These are phyloP conservation scores for Cercospora berteroae DNA, from an alignment of 2,329 filamentous ascomycete species.

Conservation along the genomic window DNA sequence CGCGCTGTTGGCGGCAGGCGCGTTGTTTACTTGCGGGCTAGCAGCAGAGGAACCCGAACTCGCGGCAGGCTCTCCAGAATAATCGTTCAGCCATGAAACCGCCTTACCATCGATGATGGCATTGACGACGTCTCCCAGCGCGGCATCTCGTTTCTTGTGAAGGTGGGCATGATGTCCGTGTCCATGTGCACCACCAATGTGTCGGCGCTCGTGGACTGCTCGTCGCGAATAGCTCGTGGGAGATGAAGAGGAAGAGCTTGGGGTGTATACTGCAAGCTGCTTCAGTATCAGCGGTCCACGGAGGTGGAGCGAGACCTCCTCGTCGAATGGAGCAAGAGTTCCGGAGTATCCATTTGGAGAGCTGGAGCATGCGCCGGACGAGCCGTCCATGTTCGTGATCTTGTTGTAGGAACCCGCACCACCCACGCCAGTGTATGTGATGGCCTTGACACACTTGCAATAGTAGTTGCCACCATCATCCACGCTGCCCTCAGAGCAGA, in stretches of 20 bases:
- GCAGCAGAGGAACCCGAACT: constrained; percentile 43
- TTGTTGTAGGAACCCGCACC: constrained; percentile 61
- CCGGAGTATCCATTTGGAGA: constrained; percentile 57
- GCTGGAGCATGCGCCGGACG: constrained; percentile 56
- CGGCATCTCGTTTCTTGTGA: constrained; percentile 44
- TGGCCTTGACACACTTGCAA: constrained; percentile 62
- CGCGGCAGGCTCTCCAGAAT: constrained; percentile 39
- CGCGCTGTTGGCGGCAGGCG: constrained; percentile 19
- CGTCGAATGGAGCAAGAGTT: constrained; percentile 64
- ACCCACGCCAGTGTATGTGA: constrained; percentile 57
- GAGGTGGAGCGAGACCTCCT: constrained; percentile 70
- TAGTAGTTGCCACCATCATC: constrained; percentile 58
- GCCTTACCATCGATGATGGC: constrained; percentile 60
- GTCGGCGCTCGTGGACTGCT: constrained; percentile 33
- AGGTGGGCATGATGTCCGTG: constrained; percentile 53
- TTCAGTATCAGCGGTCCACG: constrained; percentile 67
- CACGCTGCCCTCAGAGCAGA: constrained; percentile 33
- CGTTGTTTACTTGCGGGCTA: constrained; percentile 34
- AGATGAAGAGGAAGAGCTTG: constrained; percentile 32
- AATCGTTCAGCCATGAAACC: constrained; percentile 60
- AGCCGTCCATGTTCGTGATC: constrained; percentile 59
- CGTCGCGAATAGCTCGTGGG: constrained; percentile 3
- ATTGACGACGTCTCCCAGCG: constrained; percentile 51
- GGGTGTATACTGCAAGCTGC: constrained; percentile 67
- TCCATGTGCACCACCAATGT: constrained; percentile 35